Conservation (phyloP, 768 basidiomycete species). For the Mycena alexandri region DNA sequence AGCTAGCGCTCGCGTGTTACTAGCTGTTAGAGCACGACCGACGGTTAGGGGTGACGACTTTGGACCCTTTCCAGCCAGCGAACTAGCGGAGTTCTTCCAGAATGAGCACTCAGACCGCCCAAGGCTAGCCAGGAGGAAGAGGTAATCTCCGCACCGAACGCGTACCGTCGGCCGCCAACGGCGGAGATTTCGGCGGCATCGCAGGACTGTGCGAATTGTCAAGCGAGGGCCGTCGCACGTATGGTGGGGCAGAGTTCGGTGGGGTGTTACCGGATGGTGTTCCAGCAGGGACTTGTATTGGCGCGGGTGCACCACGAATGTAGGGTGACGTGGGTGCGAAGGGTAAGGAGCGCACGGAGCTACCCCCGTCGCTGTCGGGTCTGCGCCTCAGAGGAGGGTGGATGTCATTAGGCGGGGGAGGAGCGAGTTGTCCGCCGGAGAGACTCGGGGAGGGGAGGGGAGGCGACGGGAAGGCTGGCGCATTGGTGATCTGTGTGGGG, state of each 20-base stretch:
- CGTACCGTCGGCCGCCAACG: background rate
- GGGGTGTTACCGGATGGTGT: constrained; percentile 10
- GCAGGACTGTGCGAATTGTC: constrained; percentile 20
- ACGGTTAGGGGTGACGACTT: background rate
- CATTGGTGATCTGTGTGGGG: background rate
- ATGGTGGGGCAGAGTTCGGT: constrained; percentile 32
- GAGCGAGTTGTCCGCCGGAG: constrained; percentile 2
- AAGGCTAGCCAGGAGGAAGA: constrained; percentile 23
- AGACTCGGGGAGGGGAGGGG: constrained; percentile 10
- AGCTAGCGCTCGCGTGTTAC: background rate
- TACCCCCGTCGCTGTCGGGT: constrained; percentile 12
- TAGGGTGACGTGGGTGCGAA: constrained; percentile 33
- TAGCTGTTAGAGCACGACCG: background rate
- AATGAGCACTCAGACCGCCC: background rate
- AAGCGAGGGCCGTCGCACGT: constrained; percentile 22
- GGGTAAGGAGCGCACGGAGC: constrained; percentile 32
- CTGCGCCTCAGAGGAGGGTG: constrained; percentile 11
- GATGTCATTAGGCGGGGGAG: constrained; percentile 3
- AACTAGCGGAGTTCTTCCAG: no score
- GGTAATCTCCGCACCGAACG: constrained; percentile 32
- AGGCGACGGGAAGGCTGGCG: constrained; percentile 19
- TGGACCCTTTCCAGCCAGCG: no score
- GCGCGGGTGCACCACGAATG: constrained; percentile 22
- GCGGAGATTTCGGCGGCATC: background rate
- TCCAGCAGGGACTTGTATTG: constrained; percentile 5